Evolutionary conservation across 139 green algal species (phyloP).

Genomic region (Limnomonas spitsbergensis): DNA sequence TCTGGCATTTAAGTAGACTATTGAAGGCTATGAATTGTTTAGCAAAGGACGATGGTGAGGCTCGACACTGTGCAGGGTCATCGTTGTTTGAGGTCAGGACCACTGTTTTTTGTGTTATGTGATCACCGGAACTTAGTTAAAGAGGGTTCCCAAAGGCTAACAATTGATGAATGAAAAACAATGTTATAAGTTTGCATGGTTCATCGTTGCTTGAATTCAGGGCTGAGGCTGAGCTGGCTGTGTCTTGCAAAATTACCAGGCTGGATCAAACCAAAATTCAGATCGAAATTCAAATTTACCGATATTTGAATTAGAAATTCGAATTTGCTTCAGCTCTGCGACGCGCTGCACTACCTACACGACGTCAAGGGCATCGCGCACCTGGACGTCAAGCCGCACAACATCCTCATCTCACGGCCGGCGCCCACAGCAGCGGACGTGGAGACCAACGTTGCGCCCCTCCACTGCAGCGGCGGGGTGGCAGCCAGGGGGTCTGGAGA

Average conservation of each 20-base stretch:
- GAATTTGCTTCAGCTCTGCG: not conserved
- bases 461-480: no score
- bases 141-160: no score
- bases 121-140: no score
- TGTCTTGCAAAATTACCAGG: not conserved
- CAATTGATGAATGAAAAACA: no score
- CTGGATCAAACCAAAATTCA: not conserved
- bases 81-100: no score
- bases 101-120: no score
- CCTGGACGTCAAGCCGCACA: slow-evolving; percentile 6
- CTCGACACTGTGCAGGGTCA: no score
- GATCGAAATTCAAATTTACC: not conserved
- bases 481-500: no score
- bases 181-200: not conserved
- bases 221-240: not conserved
- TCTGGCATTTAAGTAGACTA: not conserved
- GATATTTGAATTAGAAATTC: not conserved
- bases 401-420: slow-evolving; percentile 1
- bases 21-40: no score
- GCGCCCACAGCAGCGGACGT: no score
- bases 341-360: not conserved
- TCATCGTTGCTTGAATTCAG: not conserved
- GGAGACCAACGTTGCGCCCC: no score
- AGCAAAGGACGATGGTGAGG: no score
- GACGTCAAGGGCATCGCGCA: not conserved